These are phyloP conservation scores for Stylonectria norvegica DNA, from an alignment of 2,329 filamentous ascomycete genomes.

Conservation along the genomic window DNA sequence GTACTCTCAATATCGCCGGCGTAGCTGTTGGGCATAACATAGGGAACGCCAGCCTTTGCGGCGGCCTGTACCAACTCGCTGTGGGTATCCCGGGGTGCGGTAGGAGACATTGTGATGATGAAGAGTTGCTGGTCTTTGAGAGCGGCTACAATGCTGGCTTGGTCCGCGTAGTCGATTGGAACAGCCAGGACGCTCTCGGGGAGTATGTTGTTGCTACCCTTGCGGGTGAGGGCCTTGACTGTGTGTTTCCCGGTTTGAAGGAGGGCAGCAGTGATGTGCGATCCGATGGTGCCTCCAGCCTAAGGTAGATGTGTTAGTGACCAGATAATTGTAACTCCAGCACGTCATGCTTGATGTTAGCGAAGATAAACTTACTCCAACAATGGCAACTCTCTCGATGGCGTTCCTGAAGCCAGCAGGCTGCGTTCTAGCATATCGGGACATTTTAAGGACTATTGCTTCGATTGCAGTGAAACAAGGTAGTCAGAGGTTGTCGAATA, in stretches of 20 bases:
- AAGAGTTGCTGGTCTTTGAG: slow-evolving; percentile 53
- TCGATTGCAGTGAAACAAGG: slow-evolving; percentile 1
- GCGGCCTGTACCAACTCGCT: slow-evolving; percentile 47
- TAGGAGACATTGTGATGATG: slow-evolving; percentile 46
- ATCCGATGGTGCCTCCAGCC: slow-evolving; percentile 12
- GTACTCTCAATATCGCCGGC: slow-evolving; percentile 29
- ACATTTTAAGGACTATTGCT: slow-evolving; percentile 7
- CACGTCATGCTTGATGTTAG: not conserved
- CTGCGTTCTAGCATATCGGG: slow-evolving; percentile 22
- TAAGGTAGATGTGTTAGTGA: slow-evolving; percentile 1
- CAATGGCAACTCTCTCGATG: slow-evolving; percentile 40
- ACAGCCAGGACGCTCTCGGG: slow-evolving; percentile 42
- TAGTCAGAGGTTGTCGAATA: too few relatives aligned
- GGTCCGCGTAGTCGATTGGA: slow-evolving; percentile 43
- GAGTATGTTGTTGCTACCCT: slow-evolving; percentile 38
- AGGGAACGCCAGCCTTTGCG: slow-evolving; percentile 47
- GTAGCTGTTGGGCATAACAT: slow-evolving; percentile 50
- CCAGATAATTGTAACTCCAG: not conserved
- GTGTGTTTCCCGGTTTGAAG: slow-evolving; percentile 48
- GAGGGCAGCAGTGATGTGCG: slow-evolving; percentile 39
- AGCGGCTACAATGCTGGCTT: slow-evolving; percentile 42
- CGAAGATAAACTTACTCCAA: slow-evolving; percentile 37
- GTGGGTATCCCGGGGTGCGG: slow-evolving; percentile 41
- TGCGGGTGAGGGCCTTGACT: slow-evolving; percentile 51
- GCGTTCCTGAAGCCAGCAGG: slow-evolving; percentile 28